Evolutionary conservation across 805 yeast species (phyloP), one percentile per base, ranked within the genome.

Genomic region (Candida tibetensis): DNA sequence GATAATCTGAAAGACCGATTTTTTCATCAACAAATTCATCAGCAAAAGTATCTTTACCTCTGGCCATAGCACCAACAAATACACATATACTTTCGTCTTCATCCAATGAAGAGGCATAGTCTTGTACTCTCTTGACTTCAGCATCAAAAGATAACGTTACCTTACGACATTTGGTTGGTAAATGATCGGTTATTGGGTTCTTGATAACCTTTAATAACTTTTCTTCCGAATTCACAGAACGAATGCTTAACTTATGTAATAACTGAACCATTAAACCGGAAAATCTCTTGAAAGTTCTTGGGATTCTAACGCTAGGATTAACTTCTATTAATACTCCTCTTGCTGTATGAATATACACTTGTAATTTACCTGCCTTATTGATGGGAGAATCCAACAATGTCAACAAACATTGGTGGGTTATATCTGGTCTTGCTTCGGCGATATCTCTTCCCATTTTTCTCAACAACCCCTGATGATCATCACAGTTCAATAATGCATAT

Each of bases 31-130:
- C 95, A 57, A 64, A 91, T 63, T 90, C 98, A 62, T 93, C 99
- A 17, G 99, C 99, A 64, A 93, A 93, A 52, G 81, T 89, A 65
- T 93, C 99, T 60, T 84, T 85, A 57, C 99, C 99, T 63, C 97
- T 82, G 15, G 99, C 99, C 96, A 93, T 93, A 32, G 99, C 96
- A 58, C 99, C 99, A 32, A 93, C 97, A 64, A 93, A 93, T 18
- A 93, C 97, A 74, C 99, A 93, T 51, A 93, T 82, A 57, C 95
- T 85, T 69, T 93, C 96, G 57, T 87, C 95, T 2, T 79, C 81
- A 51, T 81, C 95, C 51, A 93, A 69, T 41, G 82, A 82, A 13
- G 61, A 63, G 28, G 90, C 90, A 59, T 87, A 90, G 56, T 90
- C 96, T 63, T 88, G 95, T 3, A 88, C 96, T 51, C 89, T 76